phyloP scores from a whole-genome alignment of 1,139 yeast species.

The Hansenula sp. region DNA sequence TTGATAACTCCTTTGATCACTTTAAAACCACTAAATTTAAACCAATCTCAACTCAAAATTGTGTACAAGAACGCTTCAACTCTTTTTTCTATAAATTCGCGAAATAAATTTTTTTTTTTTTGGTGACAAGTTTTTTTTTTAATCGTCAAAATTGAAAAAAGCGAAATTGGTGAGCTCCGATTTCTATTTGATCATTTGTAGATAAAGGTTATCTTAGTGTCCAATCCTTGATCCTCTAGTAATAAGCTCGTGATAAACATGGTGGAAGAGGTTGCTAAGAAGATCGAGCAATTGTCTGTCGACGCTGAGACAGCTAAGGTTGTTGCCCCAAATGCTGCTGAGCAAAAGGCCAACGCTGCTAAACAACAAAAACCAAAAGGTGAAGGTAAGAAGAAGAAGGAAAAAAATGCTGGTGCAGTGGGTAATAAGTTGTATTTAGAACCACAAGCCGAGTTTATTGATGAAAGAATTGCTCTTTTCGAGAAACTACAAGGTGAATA shows the following conservation, averaged over 20 bases:
- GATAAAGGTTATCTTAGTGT: too few species aligned
- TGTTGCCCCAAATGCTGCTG: constrained; percentile 6
- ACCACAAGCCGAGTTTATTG: constrained; percentile 82
- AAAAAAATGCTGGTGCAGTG: constrained; percentile 24
- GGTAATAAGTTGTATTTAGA: constrained; percentile 44
- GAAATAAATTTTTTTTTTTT: too few species aligned
- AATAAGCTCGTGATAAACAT: constrained; percentile 7
- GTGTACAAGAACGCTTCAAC: too few species aligned
- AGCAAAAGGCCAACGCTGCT: constrained; percentile 8
- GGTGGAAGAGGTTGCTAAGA: constrained; percentile 44
- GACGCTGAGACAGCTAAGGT: constrained; percentile 3
- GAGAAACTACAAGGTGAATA: constrained; percentile 77
- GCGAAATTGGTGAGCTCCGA: too few species aligned
- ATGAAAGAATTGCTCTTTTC: constrained; percentile 72
- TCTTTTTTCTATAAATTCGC: too few species aligned
- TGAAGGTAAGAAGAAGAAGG: constrained; percentile 24
- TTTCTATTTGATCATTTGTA: too few species aligned
- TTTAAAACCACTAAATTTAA: too few species aligned
- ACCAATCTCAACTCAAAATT: too few species aligned
- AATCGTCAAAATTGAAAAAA: too few species aligned
- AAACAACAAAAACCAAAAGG: constrained; percentile 15
- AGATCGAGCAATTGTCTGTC: constrained; percentile 45
- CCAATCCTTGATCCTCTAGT: too few species aligned
- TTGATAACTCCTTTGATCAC: neutral
- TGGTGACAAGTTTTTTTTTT: too few species aligned